Evolutionary conservation across 306 rosid species (phyloP), one percentile per base, ranked within the genome.

Genomic region (Vigna reflexopilosa): DNA sequence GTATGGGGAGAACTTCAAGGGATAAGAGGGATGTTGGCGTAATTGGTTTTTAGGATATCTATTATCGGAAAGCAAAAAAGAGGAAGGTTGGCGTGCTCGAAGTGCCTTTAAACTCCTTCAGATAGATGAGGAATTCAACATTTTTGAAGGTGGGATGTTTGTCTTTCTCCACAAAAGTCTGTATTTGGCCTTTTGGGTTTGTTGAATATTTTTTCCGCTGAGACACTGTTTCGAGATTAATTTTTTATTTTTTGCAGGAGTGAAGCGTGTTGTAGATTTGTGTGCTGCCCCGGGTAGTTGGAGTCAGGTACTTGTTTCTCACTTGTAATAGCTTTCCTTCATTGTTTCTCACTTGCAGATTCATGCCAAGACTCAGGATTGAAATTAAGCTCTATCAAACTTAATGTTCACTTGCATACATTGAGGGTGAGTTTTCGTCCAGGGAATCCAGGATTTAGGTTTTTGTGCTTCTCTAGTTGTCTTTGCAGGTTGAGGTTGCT

Each of bases 1-100:
- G 40, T 66, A 93, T 95, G 99, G 99, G 99, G 51, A 93, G 86
- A 85, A 97, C 99, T 86, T 95, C 99, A 71, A 89, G 98, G 81
- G 99, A 95, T 48, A 93, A 95, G 86, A 88, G 97, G 90, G 98
- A 20, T 90, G 76, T 45, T 20, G 20, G 20, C 20, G 55, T 36
- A 38, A 48, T 62, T 82, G 45, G 50, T 70, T 77, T 77, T 24
- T 82, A 93, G 98, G 98, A 95, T 79, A 95, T 95, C 16, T 95
- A 95, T 88, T 95, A 95, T 70, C 86, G 99, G 36, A 93, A 93
- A 88, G 99, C 98, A 6, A 95, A 6, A 95, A 95, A 80, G 99
- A 95, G 77, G 96, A 95, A 89, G 98, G 98, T 26, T 95, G 98
- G 99, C 99, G 98, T 71, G 99, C 99, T 83, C 93, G 99, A 79